Conservation (phyloP, 1,139 yeast genomes). For the Candida frijolesensis region DNA sequence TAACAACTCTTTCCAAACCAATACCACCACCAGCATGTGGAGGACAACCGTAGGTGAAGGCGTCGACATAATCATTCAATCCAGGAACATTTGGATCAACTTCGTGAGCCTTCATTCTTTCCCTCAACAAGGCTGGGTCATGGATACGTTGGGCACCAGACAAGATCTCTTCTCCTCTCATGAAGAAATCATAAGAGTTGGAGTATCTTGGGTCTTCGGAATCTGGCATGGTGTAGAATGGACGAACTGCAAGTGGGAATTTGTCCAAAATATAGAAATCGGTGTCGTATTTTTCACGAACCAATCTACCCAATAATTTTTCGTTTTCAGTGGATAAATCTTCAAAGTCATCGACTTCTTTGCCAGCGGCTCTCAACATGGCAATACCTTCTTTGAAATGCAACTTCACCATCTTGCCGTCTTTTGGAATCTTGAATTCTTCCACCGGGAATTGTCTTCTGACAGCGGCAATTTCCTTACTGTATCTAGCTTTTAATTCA, state of each 20-base stretch:
- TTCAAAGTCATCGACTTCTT: conserved; percentile 82
- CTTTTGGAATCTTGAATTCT: conserved; percentile 89
- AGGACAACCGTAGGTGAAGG: conserved; percentile 92
- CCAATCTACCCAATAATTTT: conserved; percentile 86
- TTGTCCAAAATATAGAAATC: conserved; percentile 97
- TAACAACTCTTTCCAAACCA: conserved; percentile 96
- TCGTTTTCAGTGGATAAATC: conserved; percentile 95
- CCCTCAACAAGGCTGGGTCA: conserved; percentile 78
- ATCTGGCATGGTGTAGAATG: conserved; percentile 99
- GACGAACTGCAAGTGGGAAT: conserved; percentile 95
- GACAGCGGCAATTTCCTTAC: conserved; percentile 83
- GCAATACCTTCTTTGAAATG: conserved; percentile 90
- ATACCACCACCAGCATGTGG: conserved; percentile 99
- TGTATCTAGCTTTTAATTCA: conserved; percentile 77
- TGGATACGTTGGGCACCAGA: conserved; percentile 99
- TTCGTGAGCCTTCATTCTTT: conserved; percentile 82
- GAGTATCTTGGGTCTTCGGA: conserved; percentile 89
- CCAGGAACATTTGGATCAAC: conserved; percentile 83
- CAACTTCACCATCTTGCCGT: conserved; percentile 87
- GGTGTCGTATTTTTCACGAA: conserved; percentile 91
- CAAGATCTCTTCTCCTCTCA: conserved; percentile 98
- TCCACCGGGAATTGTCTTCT: conserved; percentile 97
- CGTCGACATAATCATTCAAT: conserved; percentile 85
- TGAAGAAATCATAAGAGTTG: conserved; percentile 96
- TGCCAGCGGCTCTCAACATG: conserved; percentile 79